Base-by-base conservation (phyloP, 179 eudicot genomes). In the Dionaea muscipula region DNA sequence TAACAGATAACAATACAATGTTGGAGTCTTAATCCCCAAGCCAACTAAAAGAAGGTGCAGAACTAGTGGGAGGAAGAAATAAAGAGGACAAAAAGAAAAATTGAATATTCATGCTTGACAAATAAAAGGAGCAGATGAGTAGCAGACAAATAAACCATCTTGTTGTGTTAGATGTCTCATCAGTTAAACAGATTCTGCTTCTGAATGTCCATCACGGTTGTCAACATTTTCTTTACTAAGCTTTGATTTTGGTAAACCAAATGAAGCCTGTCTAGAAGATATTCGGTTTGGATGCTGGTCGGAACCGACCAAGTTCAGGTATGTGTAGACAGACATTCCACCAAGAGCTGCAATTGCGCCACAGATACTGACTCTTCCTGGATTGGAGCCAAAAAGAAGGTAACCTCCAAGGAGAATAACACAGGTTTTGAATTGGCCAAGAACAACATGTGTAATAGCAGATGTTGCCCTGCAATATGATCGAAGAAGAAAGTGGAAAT, bases 381-480 rank as follows among this genome's bases (percentile, higher is more conserved):
- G 96, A 62, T 88, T 88, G 2, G 96, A 88, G 53, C 87, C 75
- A 8, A 88, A 82, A 19, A 82, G 65, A 47, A 85, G 54, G 62
- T 78, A 88, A 26, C 94, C 96, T 39, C 96, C 91, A 0, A 88
- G 79, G 58, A 88, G 94, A 45, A 88, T 88, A 14, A 86, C 96
- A 66, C 96, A 88, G 2, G 96, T 88, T 69, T 88, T 88, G 74
- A 88, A 88, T 69, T 88, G 96, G 37, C 96, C 96, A 1, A 88
- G 91, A 51, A 88, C 86, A 41, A 81, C 96, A 56, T 88, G 96
- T 26, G 96, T 88, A 44, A 81, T 69, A 26, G 96, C 96, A 46
- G 96, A 88, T n/a, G 96, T 88, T 59, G 90, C 94, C 85, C 96
- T 88, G 85, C 37, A 51, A 61, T 37, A 31, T 0, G 18, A 13